Percentiles rank a stretch among this genome's conserved stretches.
Evolutionary conservation across 2,329 filamentous ascomycete genomes (phyloP).

Genomic region (Colletotrichum sp.): DNA sequence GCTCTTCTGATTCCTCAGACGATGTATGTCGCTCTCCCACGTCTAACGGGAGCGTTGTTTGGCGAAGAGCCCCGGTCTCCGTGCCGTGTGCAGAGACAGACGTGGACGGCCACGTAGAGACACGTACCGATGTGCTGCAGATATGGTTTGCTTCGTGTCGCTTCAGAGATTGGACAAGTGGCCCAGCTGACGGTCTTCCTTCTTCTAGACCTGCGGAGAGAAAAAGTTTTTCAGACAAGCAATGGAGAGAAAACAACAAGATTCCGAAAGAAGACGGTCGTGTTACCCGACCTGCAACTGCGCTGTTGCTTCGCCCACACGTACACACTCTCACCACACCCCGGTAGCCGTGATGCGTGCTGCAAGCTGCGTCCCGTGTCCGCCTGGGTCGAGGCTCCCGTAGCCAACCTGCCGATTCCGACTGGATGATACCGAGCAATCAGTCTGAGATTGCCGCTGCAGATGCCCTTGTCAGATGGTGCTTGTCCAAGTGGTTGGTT

Average conservation of each 20-base stretch:
- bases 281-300: slow-evolving; percentile 3
- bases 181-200: neutral
- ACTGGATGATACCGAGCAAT: neutral
- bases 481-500: neutral
- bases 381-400: neutral
- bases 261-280: neutral
- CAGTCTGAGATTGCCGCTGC: neutral
- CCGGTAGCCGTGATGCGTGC: neutral
- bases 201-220: neutral
- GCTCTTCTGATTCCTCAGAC: neutral
- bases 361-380: neutral
- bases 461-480: neutral
- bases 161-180: neutral
- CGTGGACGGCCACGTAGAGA: neutral
- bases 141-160: neutral
- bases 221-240: neutral
- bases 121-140: neutral
- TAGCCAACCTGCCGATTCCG: neutral
- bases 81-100: neutral
- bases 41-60: neutral
- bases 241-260: neutral
- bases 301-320: neutral
- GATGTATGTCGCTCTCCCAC: neutral
- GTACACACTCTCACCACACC: neutral
- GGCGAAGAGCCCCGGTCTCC: neutral